These are phyloP conservation scores for Colletotrichum endophyticum DNA, from an alignment of 2,329 filamentous ascomycete species.

Conservation along the genomic window DNA sequence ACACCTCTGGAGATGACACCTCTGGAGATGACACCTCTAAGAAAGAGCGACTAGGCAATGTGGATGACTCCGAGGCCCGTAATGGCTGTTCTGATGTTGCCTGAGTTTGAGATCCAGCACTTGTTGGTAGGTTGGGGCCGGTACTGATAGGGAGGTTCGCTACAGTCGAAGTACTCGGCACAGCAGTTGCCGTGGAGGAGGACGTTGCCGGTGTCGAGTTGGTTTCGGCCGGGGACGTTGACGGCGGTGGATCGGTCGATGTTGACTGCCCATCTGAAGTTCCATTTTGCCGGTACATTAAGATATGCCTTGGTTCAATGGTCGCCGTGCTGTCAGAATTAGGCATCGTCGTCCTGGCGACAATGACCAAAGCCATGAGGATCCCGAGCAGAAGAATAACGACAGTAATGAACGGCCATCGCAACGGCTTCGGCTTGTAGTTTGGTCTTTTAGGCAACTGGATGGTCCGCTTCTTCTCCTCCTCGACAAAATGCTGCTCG, in stretches of 20 bases:
- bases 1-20: neutral
- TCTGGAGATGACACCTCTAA: neutral
- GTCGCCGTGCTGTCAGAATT: conserved; percentile 31
- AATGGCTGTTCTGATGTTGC: neutral
- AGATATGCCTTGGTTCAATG: conserved; percentile 20
- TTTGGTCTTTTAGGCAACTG: conserved; percentile 19
- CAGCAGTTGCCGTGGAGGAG: neutral
- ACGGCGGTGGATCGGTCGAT: neutral
- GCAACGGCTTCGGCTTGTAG: conserved; percentile 35
- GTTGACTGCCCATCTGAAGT: neutral
- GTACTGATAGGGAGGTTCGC: neutral
- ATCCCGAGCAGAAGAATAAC: conserved; percentile 28
- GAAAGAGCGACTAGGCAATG: neutral
- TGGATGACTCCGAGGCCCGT: neutral
- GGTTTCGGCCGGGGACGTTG: neutral
- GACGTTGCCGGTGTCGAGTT: neutral
- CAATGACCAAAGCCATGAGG: conserved; percentile 31
- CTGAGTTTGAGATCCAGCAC: neutral
- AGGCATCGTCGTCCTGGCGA: conserved; percentile 32
- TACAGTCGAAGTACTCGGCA: neutral
- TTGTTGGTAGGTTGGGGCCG: neutral
- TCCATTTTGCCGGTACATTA: neutral
- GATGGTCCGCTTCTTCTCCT: neutral
- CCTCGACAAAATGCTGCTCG: conserved; percentile 16
- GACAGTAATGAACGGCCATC: conserved; percentile 34